Percentiles rank a stretch among this genome's conserved stretches.
Evolutionary conservation across 2,329 filamentous ascomycete genomes (phyloP).

Genomic region (Aspergillus pseudoterreus): DNA sequence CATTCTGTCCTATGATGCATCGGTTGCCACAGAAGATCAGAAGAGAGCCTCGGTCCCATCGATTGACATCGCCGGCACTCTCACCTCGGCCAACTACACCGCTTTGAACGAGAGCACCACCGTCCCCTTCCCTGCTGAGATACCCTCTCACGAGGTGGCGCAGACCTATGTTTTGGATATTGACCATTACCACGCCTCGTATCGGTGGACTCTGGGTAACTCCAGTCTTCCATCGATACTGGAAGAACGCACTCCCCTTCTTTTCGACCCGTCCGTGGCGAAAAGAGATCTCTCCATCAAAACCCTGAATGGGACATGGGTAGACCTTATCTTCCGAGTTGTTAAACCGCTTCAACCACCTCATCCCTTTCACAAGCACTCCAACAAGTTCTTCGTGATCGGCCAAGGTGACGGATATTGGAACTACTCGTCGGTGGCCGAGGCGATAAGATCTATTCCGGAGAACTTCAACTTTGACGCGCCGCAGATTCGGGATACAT

Average conservation of each 20-base stretch:
- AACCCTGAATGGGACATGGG: conserved; percentile 49
- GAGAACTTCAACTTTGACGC: conserved; percentile 55
- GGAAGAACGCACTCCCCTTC: conserved; percentile 42
- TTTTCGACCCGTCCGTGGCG: conserved; percentile 45
- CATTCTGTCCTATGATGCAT: conserved; percentile 41
- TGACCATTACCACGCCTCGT: conserved; percentile 37
- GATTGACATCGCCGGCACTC: conserved; percentile 49
- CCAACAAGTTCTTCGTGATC: conserved; percentile 57
- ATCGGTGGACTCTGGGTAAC: conserved; percentile 51
- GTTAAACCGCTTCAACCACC: conserved; percentile 47
- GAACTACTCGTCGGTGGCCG: conserved; percentile 51
- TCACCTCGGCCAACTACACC: conserved; percentile 37
- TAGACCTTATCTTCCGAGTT: conserved; percentile 54
- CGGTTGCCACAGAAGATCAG: conserved; percentile 12
- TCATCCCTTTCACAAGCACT: conserved; percentile 64
- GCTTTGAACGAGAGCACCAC: conserved; percentile 44
- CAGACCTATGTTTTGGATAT: conserved; percentile 41
- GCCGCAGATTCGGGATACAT: conserved; percentile 53
- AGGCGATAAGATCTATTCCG: conserved; percentile 48
- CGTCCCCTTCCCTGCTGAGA: conserved; percentile 46
- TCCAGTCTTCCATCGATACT: conserved; percentile 34
- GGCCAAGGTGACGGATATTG: conserved; percentile 52
- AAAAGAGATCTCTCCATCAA: conserved; percentile 46
- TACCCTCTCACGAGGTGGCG: conserved; percentile 42
- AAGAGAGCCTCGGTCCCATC: conserved; percentile 34